Conservation (phyloP, 2,329 filamentous ascomycete genomes). For the Colletotrichum paranaense region DNA sequence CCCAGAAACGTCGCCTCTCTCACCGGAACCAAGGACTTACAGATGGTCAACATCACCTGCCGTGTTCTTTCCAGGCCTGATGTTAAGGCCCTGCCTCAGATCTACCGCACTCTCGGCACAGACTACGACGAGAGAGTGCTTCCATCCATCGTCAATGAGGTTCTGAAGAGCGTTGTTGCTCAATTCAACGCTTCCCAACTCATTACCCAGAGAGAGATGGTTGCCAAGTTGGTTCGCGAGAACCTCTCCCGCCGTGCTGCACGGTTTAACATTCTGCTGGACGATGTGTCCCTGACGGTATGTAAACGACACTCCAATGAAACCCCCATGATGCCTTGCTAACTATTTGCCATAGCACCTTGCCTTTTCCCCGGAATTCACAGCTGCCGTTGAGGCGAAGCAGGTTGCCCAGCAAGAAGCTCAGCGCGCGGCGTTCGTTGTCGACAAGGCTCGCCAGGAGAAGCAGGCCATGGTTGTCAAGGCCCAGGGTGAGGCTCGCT, state of each 20-base stretch:
- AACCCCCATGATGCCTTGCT: conserved; percentile 35
- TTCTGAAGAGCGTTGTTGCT: conserved; percentile 97
- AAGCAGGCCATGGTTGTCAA: conserved; percentile 99
- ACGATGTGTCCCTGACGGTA: conserved; percentile 97
- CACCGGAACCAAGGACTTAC: conserved; percentile 97
- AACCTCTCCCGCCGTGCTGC: conserved; percentile 92
- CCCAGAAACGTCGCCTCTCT: conserved; percentile 96
- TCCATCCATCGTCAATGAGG: conserved; percentile 98
- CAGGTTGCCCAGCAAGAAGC: conserved; percentile 90
- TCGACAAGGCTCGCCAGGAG: conserved; percentile 98
- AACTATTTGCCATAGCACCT: conserved; percentile 65
- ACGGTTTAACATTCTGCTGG: conserved; percentile 95
- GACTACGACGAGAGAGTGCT: conserved; percentile 98
- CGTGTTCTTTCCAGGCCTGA: conserved; percentile 95
- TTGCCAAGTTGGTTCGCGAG: conserved; percentile 89
- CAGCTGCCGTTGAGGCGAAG: conserved; percentile 78
- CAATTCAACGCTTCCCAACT: conserved; percentile 99
- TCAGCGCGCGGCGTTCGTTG: conserved; percentile 95
- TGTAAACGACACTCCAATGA: conserved; percentile 41
- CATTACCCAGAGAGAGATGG: conserved; percentile 98
- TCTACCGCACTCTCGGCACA: conserved; percentile 93
- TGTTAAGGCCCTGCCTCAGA: conserved; percentile 90
- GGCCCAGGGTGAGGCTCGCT: conserved; percentile 98
- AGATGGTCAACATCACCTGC: conserved; percentile 99
- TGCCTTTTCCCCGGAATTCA: conserved; percentile 80